A percentile compares a stretch with the other conserved stretches of the same genome.
phyloP scores from a whole-genome alignment of 2,329 filamentous ascomycete genomes.

The Ceratocystis huliohia region DNA sequence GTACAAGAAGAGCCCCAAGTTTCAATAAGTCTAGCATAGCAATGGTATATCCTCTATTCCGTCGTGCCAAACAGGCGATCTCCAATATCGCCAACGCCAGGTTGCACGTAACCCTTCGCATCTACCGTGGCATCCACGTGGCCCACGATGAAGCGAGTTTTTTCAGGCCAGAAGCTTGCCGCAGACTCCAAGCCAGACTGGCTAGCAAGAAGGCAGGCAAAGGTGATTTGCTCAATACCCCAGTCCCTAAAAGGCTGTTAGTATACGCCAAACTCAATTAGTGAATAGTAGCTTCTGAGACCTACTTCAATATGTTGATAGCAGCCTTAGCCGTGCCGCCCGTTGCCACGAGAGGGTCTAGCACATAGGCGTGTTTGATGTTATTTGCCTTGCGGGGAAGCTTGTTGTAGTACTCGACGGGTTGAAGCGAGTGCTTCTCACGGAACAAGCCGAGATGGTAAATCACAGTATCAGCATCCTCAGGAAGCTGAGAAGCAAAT shows the following conservation, averaged over 20 bases:
- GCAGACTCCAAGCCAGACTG: conserved; percentile 56
- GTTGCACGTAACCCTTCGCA: conserved; percentile 75
- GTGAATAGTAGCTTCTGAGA: conserved; percentile 23
- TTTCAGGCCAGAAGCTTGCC: conserved; percentile 64
- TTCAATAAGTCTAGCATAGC: not conserved
- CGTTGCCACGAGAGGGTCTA: conserved; percentile 89
- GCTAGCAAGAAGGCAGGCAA: conserved; percentile 64
- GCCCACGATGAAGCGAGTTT: conserved; percentile 69
- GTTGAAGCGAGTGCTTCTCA: conserved; percentile 72
- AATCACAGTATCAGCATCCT: conserved; percentile 66
- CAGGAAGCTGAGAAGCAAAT: conserved; percentile 62
- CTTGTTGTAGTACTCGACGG: conserved; percentile 97
- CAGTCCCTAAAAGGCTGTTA: conserved; percentile 46
- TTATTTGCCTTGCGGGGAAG: conserved; percentile 56
- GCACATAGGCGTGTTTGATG: conserved; percentile 55
- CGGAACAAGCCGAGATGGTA: conserved; percentile 94
- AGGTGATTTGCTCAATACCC: conserved; percentile 71
- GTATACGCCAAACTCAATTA: not conserved
- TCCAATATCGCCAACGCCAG: conserved; percentile 79
- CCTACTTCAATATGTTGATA: conserved; percentile 58
- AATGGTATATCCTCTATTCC: conserved; percentile 11
- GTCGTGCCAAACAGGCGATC: conserved; percentile 57
- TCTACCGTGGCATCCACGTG: conserved; percentile 65
- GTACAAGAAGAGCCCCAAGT: conserved; percentile 13
- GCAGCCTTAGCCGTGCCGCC: conserved; percentile 81